A percentile compares a stretch with the other conserved stretches of the same genome.
Conservation (phyloP, 345 rosid genomes). For the Aethionema arabicum region DNA sequence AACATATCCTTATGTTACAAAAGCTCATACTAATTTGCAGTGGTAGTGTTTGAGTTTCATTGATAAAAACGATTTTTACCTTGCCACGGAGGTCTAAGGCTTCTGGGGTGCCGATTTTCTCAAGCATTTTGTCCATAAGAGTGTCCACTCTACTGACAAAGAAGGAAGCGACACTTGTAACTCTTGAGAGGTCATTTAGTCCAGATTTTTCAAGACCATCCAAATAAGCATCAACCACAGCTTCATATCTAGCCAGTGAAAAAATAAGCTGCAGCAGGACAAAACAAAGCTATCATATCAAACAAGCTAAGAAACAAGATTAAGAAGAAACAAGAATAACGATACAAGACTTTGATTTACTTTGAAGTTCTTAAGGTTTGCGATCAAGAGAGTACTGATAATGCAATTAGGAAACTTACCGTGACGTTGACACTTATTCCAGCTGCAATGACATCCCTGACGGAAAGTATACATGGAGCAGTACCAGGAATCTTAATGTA, state of each 20-base stretch:
- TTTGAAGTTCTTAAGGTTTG: not conserved
- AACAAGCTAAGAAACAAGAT: slow-evolving; percentile 1
- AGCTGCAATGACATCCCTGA: slow-evolving; percentile 82
- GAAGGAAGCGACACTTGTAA: slow-evolving; percentile 97
- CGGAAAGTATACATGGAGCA: slow-evolving; percentile 80
- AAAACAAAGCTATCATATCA: slow-evolving; percentile 9
- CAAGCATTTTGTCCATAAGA: slow-evolving; percentile 92
- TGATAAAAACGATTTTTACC: slow-evolving; percentile 42
- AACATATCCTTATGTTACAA: slow-evolving; percentile 9
- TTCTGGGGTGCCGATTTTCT: slow-evolving; percentile 87
- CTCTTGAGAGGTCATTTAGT: slow-evolving; percentile 82
- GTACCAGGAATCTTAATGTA: slow-evolving; percentile 99
- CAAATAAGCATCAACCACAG: slow-evolving; percentile 93
- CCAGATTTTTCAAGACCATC: slow-evolving; percentile 99
- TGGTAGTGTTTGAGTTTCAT: not conserved
- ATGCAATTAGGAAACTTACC: slow-evolving; percentile 45
- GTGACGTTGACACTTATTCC: slow-evolving; percentile 97
- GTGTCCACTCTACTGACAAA: slow-evolving; percentile 98
- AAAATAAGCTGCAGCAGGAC: slow-evolving; percentile 72
- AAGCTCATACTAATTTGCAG: slow-evolving; percentile 8
- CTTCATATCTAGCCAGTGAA: slow-evolving; percentile 89
- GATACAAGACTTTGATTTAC: not conserved
- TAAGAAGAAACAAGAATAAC: not conserved
- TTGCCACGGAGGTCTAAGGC: slow-evolving; percentile 96
- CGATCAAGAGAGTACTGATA: slow-evolving; percentile 7